Percentiles rank a stretch among this genome's conserved stretches.
Evolutionary conservation across 2,329 filamentous ascomycete species (phyloP).

Genomic region (Fusarium kyushuense): DNA sequence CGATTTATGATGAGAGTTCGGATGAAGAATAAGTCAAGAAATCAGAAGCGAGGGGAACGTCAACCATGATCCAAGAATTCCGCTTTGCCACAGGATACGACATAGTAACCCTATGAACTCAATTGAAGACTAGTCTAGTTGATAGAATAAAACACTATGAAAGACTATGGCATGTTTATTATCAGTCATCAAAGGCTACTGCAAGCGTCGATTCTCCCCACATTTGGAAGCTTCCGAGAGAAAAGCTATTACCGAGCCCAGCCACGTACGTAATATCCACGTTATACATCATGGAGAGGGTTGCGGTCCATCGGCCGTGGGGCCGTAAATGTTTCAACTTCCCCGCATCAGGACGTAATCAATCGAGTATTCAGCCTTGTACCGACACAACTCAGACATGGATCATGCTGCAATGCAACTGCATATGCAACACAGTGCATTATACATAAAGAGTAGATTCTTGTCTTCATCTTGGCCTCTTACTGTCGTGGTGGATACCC

Average conservation of each 20-base stretch:
- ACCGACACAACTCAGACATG: not conserved
- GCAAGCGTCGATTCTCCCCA: not conserved
- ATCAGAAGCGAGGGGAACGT: not conserved
- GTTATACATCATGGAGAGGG: no score
- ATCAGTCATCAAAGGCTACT: not conserved
- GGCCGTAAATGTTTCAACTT: not conserved
- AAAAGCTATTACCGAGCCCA: not conserved
- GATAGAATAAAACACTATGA: not conserved
- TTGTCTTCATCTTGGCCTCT: conserved; percentile 1
- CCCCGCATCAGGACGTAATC: not conserved
- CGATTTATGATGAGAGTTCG: no score
- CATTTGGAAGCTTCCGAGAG: not conserved
- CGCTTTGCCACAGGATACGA: not conserved
- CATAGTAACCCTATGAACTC: not conserved
- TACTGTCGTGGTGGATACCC: conserved; percentile 15
- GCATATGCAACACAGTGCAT: conserved; percentile 22
- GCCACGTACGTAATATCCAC: not conserved
- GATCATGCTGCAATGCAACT: not conserved
- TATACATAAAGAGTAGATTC: not conserved
- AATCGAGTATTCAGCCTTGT: not conserved
- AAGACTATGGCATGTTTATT: not conserved
- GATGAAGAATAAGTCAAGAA: not conserved
- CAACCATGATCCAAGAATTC: not conserved
- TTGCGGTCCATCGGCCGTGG: not conserved
- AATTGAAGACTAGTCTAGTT: not conserved